These are phyloP conservation scores for Theobroma grandiflorum DNA, from an alignment of 441 rosid species.

Conservation along the genomic window DNA sequence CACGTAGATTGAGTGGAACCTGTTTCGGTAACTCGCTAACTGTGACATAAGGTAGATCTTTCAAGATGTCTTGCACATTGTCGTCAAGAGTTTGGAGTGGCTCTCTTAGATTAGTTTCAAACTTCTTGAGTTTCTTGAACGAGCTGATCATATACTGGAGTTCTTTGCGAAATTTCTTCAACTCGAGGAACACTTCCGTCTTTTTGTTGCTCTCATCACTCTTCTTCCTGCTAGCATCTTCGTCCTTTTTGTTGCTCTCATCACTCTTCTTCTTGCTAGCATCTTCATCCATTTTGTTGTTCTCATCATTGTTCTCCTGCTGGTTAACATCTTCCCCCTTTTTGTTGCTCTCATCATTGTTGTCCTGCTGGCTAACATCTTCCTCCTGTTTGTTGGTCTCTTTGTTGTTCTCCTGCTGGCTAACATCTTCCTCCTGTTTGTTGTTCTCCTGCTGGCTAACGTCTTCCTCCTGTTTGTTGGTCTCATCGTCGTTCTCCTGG, in stretches of 20 bases:
- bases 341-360: background rate
- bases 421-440: background rate
- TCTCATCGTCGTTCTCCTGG: background rate
- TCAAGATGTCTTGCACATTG: conserved; percentile 21
- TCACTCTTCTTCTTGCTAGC: background rate
- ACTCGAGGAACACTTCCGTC: background rate
- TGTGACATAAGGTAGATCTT: background rate
- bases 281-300: background rate
- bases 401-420: background rate
- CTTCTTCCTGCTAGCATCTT: background rate
- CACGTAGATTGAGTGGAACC: conserved; percentile 29
- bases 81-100: background rate
- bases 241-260: background rate
- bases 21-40: background rate
- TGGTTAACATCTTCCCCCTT: background rate
- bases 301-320: background rate
- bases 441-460: background rate
- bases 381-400: background rate
- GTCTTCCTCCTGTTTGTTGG: background rate
- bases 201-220: background rate
- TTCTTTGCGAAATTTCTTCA: conserved; percentile 24
- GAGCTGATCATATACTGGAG: conserved; percentile 15
- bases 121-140: conserved; percentile 25
- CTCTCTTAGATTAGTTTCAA: conserved; percentile 22
- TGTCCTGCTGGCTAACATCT: background rate